Evolutionary conservation across 2,329 filamentous ascomycete species (phyloP), one percentile per base, ranked within the genome.

Genomic region (Ceratocystis colombiana): DNA sequence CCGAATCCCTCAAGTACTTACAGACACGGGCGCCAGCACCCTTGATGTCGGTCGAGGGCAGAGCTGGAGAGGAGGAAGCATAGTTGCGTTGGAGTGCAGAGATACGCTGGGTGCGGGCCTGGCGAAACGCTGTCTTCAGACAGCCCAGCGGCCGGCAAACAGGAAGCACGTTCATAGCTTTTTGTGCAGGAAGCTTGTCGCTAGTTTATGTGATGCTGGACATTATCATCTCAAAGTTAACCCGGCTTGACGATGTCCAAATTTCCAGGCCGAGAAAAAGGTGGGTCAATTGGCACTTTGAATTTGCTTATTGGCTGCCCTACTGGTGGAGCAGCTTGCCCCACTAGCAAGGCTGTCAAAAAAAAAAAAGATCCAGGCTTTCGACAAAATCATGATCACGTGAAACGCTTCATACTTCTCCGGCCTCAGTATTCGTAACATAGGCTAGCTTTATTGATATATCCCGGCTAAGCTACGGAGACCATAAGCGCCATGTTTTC

Each of bases 141-240:
- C 84, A 87, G 79, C 84, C 83, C 73, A 89, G 76, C 69, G 88
- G 87, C 82, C 88, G 85, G 76, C 83, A 77, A 72, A 81, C 72
- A 68, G 81, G 76, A 70, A 83, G 79, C 70, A 82, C 80, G 80
- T 89, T 90, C 79, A 81, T 84, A 70, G 72, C 77, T 72, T 68
- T 66, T 68, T 68, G 57, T 25, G 62, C 68, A 50, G 63, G 46
- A 33, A 37, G 15, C 45, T 22, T 22, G 20, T 45, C 46, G n/a
- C 33, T 22, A 17, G 20, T 37, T 48, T 41, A 30, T 37, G n/a
- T 25, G 44, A 30, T 8, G 33, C 37, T 28, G 12, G 7, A 53
- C 22, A 59, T 2, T 46, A 7, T 62, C 30, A 5, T 37, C 28
- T 20, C 48, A 53, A 25, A 46, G 57, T n/a, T 45, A 8, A 41